Conservation (phyloP, 2,329 filamentous ascomycete species). For the Capronia coronata region DNA sequence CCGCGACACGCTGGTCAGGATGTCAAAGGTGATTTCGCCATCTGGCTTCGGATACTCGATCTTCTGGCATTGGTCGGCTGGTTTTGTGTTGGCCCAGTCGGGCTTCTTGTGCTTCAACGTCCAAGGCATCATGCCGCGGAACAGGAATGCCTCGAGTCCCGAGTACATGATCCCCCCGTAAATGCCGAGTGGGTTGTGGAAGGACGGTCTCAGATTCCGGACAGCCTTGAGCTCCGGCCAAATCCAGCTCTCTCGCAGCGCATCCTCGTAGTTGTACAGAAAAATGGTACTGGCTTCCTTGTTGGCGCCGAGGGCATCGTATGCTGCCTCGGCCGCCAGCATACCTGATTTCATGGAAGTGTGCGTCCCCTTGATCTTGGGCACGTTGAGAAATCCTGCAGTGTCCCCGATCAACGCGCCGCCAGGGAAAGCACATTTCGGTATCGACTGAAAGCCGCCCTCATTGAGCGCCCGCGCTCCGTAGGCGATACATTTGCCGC, state of each 20-base stretch:
- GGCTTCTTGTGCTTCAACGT: conserved; percentile 76
- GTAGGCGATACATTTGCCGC: conserved; percentile 96
- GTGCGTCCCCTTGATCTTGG: conserved; percentile 97
- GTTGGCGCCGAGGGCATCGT: conserved; percentile 58
- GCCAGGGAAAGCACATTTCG: conserved; percentile 92
- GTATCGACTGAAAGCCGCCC: conserved; percentile 95
- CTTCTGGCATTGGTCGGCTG: conserved; percentile 70
- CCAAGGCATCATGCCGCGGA: conserved; percentile 84
- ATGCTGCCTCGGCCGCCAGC: conserved; percentile 88
- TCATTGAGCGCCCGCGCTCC: conserved; percentile 86
- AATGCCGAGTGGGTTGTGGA: conserved; percentile 78
- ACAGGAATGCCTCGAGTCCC: conserved; percentile 78
- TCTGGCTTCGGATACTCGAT: conserved; percentile 98
- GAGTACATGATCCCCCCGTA: conserved; percentile 91
- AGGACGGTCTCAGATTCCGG: conserved; percentile 94
- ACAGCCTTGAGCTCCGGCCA: conserved; percentile 94
- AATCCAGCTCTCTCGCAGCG: conserved; percentile 75
- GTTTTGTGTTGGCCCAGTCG: conserved; percentile 73
- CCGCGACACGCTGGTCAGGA: conserved; percentile 86
- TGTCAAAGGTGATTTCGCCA: conserved; percentile 90
- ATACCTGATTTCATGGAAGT: conserved; percentile 97
- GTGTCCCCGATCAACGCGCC: conserved; percentile 94
- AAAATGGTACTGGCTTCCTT: conserved; percentile 64
- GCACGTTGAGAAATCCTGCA: conserved; percentile 92
- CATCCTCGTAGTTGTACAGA: conserved; percentile 88